A percentile compares a stretch with the other conserved stretches of the same genome.
phyloP scores from a whole-genome alignment of 129 eudicot genomes.

The Escallonia herrerae region DNA sequence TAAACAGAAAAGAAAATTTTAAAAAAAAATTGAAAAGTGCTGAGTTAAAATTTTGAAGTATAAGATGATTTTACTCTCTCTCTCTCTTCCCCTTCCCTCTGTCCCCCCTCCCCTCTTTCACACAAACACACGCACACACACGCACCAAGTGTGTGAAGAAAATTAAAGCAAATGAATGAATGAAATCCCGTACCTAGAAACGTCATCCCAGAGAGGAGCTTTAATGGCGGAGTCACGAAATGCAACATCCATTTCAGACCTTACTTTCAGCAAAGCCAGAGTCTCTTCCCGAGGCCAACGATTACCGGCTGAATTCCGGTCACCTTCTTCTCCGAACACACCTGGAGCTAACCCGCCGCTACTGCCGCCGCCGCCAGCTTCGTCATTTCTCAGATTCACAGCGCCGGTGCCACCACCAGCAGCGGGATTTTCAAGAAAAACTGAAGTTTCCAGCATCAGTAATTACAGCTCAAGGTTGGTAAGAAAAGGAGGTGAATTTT shows the following conservation, averaged over 20 bases:
- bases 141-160: background rate
- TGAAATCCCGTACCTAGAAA: slow-evolving; percentile 34
- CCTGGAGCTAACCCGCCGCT: background rate
- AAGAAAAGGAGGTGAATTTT: too few species aligned
- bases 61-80: too few species aligned
- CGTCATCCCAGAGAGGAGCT: slow-evolving; percentile 58
- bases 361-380: slow-evolving; percentile 12
- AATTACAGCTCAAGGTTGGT: too few species aligned
- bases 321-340: slow-evolving; percentile 13
- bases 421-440: too few species aligned
- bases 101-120: too few species aligned
- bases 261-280: slow-evolving; percentile 40
- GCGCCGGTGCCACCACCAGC: too few species aligned
- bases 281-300: slow-evolving; percentile 62
- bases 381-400: too few species aligned
- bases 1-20: background rate
- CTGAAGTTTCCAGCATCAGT: too few species aligned
- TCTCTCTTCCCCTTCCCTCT: too few species aligned
- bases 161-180: background rate
- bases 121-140: too few species aligned
- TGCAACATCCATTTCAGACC: slow-evolving; percentile 42
- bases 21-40: background rate
- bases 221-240: slow-evolving; percentile 33
- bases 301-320: slow-evolving; percentile 21
- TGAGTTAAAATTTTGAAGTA: too few species aligned